Evolutionary conservation across 169 alveolate genomes (phyloP), one percentile per base, ranked within the genome.

Genomic region (Plasmodium gaboni): DNA sequence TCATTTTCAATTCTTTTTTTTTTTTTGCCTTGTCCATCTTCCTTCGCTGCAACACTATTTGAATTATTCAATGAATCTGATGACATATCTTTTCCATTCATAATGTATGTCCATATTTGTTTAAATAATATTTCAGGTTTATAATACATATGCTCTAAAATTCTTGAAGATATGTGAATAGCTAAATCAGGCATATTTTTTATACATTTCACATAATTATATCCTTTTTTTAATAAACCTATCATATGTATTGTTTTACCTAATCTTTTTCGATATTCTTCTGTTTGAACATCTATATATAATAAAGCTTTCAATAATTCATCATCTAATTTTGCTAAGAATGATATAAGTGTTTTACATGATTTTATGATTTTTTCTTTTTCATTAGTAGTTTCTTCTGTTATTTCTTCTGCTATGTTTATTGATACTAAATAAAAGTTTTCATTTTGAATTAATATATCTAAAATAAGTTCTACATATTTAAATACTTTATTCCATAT

Each of bases 271-370:
- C 95, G 92, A 83, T 95, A 95, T 72, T 94, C 97, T 53, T 92
- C 95, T 26, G 96, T 87, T 70, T 96, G 97, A 19, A 95, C 97
- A 64, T 96, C 98, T 10, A 95, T 95, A 73, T 95, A 95, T 61
- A 93, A 74, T 32, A 95, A 88, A n/a, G 96, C 97, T 91, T 95
- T 95, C 60, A 93, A 93, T 46, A 95, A 94, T 92, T 95, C 97
- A 60, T 95, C 97, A 76, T 95, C 95, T 46, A 95, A 92, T 89
- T 95, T 95, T 8, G 94, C 96, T 28, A 95, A 94, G 28, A 95
- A 90, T n/a, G 94, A 94, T 48, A 95, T 83, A 26, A 95, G 88
- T n/a, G 97, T 92, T 85, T 94, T 92, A 50, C 95, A 93, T 1
- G 94, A 85, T 38, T 83, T 86, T 44, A 65, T 85, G 8, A 74